phyloP scores from a whole-genome alignment of 106 monocot genomes.

The Phalaenopsis equestris region DNA sequence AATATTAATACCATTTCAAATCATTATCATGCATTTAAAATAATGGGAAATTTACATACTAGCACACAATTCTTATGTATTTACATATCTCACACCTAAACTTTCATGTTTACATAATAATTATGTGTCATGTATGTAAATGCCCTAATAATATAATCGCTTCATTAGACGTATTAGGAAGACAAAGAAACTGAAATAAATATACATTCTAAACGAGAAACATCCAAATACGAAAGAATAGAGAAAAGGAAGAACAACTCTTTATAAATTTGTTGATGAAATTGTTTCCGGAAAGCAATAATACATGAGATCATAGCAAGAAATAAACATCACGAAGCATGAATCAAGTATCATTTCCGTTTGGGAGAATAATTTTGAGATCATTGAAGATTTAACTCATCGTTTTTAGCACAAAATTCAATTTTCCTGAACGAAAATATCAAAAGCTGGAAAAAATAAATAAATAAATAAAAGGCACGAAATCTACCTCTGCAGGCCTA shows the following conservation, averaged over 20 bases:
- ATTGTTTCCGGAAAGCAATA: not conserved
- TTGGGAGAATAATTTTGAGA: not conserved
- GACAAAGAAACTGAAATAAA: not conserved
- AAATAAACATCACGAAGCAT: not conserved
- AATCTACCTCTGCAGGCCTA: constrained; percentile 66
- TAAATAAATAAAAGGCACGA: not conserved
- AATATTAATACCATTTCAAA: not conserved
- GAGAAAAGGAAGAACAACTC: not conserved
- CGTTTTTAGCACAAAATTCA: not conserved
- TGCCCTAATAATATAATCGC: too few species aligned
- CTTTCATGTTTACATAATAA: too few species aligned
- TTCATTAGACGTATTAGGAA: not conserved
- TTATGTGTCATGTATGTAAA: too few species aligned
- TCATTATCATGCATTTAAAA: not conserved
- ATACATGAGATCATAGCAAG: not conserved
- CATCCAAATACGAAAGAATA: not conserved
- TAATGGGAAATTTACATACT: too few species aligned
- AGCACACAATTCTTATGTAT: too few species aligned
- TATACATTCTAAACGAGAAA: not conserved
- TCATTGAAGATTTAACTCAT: not conserved
- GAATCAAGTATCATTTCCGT: not conserved
- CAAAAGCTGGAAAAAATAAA: not conserved
- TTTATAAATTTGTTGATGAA: not conserved
- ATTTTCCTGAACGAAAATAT: not conserved
- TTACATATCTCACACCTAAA: too few species aligned